Evolutionary conservation across 768 basidiomycete genomes (phyloP).

Genomic region (Collybia sp.): DNA sequence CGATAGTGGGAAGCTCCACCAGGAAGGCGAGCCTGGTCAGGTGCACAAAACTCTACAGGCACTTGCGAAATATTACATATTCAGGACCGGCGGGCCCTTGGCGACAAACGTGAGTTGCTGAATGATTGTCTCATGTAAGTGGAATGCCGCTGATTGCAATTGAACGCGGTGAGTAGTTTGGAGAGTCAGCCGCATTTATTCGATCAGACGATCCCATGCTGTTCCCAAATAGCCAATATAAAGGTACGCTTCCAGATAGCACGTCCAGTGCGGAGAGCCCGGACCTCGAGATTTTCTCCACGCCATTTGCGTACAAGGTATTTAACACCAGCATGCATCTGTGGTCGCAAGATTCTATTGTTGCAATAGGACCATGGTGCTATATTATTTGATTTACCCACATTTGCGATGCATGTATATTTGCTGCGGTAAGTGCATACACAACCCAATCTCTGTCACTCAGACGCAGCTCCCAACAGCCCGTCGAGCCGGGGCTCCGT

Average conservation of each 20-base stretch:
- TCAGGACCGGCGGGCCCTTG: too few relatives aligned
- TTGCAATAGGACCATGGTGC: slow-evolving; percentile 29
- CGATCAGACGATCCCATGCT: slow-evolving; percentile 48
- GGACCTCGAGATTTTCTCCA: slow-evolving; percentile 43
- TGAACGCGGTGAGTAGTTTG: slow-evolving; percentile 23
- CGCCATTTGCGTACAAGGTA: slow-evolving; percentile 38
- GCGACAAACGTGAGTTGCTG: too few relatives aligned
- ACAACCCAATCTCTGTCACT: background rate
- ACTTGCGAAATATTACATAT: too few relatives aligned
- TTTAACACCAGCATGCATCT: background rate
- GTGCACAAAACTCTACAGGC: too few relatives aligned
- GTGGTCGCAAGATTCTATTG: background rate
- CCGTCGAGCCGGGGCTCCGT: slow-evolving; percentile 39
- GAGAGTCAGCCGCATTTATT: slow-evolving; percentile 56
- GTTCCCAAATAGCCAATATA: slow-evolving; percentile 34
- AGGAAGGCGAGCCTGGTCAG: too few relatives aligned
- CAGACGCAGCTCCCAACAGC: slow-evolving; percentile 13
- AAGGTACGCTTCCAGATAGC: slow-evolving; percentile 34
- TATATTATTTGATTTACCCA: slow-evolving; percentile 28
- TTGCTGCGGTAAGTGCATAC: slow-evolving; percentile 29
- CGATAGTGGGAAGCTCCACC: too few relatives aligned
- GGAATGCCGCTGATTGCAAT: too few relatives aligned
- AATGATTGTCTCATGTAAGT: too few relatives aligned
- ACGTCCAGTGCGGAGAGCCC: slow-evolving; percentile 42
- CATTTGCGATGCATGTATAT: slow-evolving; percentile 36